A percentile compares a stretch with the other conserved stretches of the same genome.
phyloP scores from a whole-genome alignment of 805 yeast species.

The Saturnispora besseyi region DNA sequence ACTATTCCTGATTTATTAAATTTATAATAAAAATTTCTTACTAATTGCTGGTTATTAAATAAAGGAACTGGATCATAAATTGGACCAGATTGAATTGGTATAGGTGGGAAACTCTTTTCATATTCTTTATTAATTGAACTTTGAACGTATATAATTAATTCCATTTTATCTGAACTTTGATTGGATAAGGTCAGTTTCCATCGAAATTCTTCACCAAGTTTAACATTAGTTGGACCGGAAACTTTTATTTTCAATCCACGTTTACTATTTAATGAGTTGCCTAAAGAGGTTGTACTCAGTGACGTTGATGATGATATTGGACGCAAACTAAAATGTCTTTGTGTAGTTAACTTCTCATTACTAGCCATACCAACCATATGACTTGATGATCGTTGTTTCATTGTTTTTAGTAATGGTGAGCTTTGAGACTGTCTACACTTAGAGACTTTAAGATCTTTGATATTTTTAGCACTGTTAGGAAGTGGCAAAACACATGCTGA shows the following conservation, averaged over 20 bases:
- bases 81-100: conserved; percentile 23
- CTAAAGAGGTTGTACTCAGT: conserved; percentile 7
- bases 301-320: conserved; percentile 19
- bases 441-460: not conserved
- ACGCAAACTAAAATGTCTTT: conserved; percentile 10
- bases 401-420: conserved; percentile 1
- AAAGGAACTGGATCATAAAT: conserved; percentile 23
- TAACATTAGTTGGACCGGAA: conserved; percentile 51
- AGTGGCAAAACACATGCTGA: conserved; percentile 1
- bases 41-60: conserved; percentile 22
- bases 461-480: not conserved
- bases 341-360: not conserved
- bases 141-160: conserved; percentile 42
- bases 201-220: conserved; percentile 48
- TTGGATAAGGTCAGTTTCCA: conserved; percentile 65
- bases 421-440: conserved; percentile 5
- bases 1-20: conserved; percentile 47
- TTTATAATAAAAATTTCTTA: conserved; percentile 27
- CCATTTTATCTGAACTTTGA: conserved; percentile 40
- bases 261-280: conserved; percentile 5
- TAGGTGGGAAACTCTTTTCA: conserved; percentile 30
- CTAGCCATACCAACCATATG: not conserved
- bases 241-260: conserved; percentile 43
- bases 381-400: conserved; percentile 3
- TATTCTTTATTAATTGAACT: conserved; percentile 27